These are phyloP conservation scores for Cyclotella choctawhatcheeana DNA, from an alignment of 108 stramenopile genomes.

Conservation along the genomic window DNA sequence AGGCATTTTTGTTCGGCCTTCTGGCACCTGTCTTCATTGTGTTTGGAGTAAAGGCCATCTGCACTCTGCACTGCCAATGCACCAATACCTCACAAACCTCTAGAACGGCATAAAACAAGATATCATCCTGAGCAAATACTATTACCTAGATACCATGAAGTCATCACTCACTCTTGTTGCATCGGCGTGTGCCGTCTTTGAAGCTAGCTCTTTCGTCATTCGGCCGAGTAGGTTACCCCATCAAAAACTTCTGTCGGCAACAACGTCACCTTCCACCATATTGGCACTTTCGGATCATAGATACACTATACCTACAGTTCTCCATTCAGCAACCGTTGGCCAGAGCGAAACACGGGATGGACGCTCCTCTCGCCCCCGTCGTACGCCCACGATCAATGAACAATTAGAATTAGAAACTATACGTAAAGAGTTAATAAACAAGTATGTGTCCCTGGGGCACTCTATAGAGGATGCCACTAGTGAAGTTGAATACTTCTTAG, in stretches of 20 bases:
- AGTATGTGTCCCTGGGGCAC: slow-evolving; percentile 47
- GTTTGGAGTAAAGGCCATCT: slow-evolving; percentile 1
- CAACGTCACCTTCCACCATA: background rate
- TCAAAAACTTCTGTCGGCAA: background rate
- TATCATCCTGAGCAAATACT: background rate
- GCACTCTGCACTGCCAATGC: background rate
- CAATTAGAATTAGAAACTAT: slow-evolving; percentile 45
- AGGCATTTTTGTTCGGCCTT: slow-evolving; percentile 6
- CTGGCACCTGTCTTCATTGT: too few relatives aligned
- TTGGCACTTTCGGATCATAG: background rate
- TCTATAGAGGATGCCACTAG: slow-evolving; percentile 45
- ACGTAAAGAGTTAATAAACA: slow-evolving; percentile 44
- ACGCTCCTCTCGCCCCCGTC: slow-evolving; percentile 11
- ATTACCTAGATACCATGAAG: background rate
- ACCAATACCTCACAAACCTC: too few relatives aligned
- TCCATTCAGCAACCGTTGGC: slow-evolving; percentile 37
- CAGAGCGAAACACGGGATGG: slow-evolving; percentile 27
- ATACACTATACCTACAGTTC: slow-evolving; percentile 1
- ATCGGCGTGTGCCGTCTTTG: background rate
- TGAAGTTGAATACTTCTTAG: slow-evolving; percentile 50
- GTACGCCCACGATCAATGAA: slow-evolving; percentile 34
- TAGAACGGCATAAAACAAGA: background rate
- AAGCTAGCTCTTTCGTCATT: slow-evolving; percentile 2
- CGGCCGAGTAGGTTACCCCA: background rate
- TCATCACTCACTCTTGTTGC: background rate